A percentile compares a stretch with the other conserved stretches of the same genome.
These are phyloP conservation scores for Euphrasia confusa DNA, from an alignment of 257 asterid species.

Conservation along the genomic window DNA sequence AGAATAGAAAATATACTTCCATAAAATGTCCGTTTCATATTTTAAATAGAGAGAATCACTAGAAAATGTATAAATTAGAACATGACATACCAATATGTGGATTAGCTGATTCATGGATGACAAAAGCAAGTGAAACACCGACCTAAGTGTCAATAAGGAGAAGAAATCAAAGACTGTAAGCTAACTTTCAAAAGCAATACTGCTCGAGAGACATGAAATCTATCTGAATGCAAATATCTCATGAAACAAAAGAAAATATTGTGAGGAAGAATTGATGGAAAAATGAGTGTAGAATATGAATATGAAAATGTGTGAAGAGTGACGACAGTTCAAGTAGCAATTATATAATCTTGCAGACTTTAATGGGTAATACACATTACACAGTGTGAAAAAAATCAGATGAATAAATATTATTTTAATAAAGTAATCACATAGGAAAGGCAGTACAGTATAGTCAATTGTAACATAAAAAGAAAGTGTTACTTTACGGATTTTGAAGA, in stretches of 20 bases:
- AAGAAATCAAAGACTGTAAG: not conserved
- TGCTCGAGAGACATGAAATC: constrained; percentile 7
- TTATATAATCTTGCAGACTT: not conserved
- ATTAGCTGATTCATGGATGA: constrained; percentile 98
- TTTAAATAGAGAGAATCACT: not conserved
- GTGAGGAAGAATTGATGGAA: constrained; percentile 2
- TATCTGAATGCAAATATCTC: constrained; percentile 1
- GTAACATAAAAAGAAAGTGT: not conserved
- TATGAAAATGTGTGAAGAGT: not conserved
- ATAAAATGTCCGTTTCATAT: not conserved
- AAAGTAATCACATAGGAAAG: not conserved
- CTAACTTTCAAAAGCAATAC: constrained; percentile 19
- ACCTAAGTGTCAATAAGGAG: constrained; percentile 46
- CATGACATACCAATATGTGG: constrained; percentile 83
- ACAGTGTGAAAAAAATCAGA: constrained; percentile 2
- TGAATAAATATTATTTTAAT: not conserved
- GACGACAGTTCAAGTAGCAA: constrained; percentile 1
- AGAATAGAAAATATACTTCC: constrained; percentile 19
- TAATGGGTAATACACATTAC: not conserved
- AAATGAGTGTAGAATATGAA: not conserved
- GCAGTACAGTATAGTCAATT: not conserved
- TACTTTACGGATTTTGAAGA: not conserved
- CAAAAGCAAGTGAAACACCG: constrained; percentile 98
- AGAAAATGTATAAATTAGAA: constrained; percentile 4
- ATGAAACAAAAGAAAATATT: not conserved